These are phyloP conservation scores for Syzygium grande DNA, from an alignment of 345 rosid genomes.

Conservation along the genomic window DNA sequence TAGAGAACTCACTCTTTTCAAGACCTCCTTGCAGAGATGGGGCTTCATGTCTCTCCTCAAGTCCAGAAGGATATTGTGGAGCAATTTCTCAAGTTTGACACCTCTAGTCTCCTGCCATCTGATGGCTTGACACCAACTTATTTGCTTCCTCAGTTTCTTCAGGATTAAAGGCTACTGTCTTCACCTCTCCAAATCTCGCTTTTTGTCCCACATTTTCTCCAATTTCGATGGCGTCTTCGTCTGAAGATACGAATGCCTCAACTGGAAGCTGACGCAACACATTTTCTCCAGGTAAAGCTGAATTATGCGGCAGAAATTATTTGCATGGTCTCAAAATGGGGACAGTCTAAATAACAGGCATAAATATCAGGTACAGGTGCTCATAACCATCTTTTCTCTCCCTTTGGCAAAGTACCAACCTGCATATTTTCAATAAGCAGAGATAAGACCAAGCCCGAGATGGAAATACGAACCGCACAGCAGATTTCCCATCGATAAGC, in stretches of 20 bases:
- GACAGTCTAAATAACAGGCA: not conserved
- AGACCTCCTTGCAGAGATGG: slow-evolving; percentile 23
- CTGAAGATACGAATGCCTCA: slow-evolving; percentile 15
- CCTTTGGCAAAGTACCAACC: not conserved
- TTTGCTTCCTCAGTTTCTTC: slow-evolving; percentile 13
- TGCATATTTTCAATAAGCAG: not conserved
- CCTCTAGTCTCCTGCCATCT: slow-evolving; percentile 28
- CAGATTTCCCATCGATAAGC: not conserved
- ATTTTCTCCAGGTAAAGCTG: not conserved
- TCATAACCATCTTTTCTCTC: not conserved
- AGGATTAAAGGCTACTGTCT: slow-evolving; percentile 10
- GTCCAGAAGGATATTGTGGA: slow-evolving; percentile 13
- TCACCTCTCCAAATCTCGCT: slow-evolving; percentile 18
- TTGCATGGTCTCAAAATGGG: not conserved
- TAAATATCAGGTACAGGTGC: not conserved
- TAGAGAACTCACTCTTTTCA: slow-evolving; percentile 13
- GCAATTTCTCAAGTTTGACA: slow-evolving; percentile 17
- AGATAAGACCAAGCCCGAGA: not conserved
- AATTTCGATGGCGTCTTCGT: slow-evolving; percentile 16
- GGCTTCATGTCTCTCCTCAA: slow-evolving; percentile 20
- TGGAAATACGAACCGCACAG: not conserved
- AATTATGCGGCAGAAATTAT: not conserved
- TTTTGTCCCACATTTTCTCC: slow-evolving; percentile 22
- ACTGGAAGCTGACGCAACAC: not conserved
- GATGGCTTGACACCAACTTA: slow-evolving; percentile 20